These are phyloP conservation scores for Suillus americanus DNA, from an alignment of 768 basidiomycete species.

Conservation along the genomic window DNA sequence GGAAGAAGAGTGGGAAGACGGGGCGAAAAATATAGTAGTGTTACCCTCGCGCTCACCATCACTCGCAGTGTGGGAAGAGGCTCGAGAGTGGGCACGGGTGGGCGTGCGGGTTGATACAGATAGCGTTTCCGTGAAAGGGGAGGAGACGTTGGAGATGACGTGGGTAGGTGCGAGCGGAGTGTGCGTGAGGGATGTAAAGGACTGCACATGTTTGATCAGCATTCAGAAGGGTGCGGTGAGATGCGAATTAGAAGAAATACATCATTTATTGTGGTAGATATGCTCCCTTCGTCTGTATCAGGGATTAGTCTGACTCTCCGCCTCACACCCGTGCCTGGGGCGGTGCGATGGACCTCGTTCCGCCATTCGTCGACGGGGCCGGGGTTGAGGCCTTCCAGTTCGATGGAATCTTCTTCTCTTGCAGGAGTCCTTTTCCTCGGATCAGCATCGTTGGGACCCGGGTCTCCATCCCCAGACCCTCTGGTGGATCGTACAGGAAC, in stretches of 20 bases:
- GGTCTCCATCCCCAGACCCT: constrained; percentile 13
- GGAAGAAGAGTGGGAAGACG: not conserved
- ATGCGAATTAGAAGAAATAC: constrained; percentile 32
- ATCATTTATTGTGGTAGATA: constrained; percentile 45
- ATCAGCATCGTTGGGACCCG: constrained; percentile 11
- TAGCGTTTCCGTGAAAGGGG: constrained; percentile 15
- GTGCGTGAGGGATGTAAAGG: constrained; percentile 45
- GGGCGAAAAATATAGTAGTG: not conserved
- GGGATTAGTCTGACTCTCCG: constrained; percentile 7
- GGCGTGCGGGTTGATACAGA: constrained; percentile 8
- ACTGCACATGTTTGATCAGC: constrained; percentile 28
- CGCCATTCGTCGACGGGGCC: constrained; percentile 44
- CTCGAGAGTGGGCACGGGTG: constrained; percentile 15
- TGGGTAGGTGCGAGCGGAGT: constrained; percentile 50
- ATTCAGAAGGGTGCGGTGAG: not conserved
- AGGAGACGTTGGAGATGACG: constrained; percentile 43
- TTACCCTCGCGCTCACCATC: constrained; percentile 11
- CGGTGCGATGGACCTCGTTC: constrained; percentile 35
- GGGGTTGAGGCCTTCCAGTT: constrained; percentile 58
- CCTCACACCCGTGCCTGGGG: not conserved
- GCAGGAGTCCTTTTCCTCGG: constrained; percentile 19
- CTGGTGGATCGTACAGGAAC: constrained; percentile 23
- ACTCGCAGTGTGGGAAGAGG: constrained; percentile 7
- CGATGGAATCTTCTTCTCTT: constrained; percentile 32
- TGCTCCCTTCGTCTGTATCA: constrained; percentile 12